Conservation (phyloP, 371 early-diverging fungal species). For the Mortierella sp. region DNA sequence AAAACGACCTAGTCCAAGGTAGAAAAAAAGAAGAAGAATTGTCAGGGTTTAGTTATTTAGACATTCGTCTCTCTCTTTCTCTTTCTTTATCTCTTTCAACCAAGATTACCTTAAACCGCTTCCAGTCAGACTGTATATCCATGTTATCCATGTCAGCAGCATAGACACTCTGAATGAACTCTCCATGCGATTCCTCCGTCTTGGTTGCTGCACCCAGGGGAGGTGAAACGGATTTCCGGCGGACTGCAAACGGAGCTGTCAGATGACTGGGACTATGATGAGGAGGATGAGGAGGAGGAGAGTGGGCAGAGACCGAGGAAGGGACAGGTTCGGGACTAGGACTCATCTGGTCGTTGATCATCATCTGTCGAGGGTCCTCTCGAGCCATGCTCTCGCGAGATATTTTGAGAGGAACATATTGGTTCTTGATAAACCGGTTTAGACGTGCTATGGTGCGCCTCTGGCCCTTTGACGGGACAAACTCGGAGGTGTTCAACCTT, state of each 20-base stretch:
- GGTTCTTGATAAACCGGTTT: slow-evolving; percentile 61
- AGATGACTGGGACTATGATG: slow-evolving; percentile 4
- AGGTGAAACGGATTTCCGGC: slow-evolving; percentile 46
- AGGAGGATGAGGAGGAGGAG: no score
- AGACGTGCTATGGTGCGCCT: slow-evolving; percentile 70
- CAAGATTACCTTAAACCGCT: slow-evolving; percentile 22
- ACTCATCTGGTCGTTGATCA: slow-evolving; percentile 32
- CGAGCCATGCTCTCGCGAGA: slow-evolving; percentile 34
- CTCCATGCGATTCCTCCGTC: slow-evolving; percentile 21
- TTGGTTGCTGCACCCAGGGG: slow-evolving; percentile 25
- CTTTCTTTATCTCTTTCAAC: background rate
- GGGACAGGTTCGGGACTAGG: slow-evolving; percentile 25
- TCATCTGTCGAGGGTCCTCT: slow-evolving; percentile 20
- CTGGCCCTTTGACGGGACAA: slow-evolving; percentile 70
- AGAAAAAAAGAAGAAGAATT: slow-evolving; percentile 2
- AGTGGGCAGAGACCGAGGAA: no score
- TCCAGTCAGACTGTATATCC: slow-evolving; percentile 25
- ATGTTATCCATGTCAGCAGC: slow-evolving; percentile 28
- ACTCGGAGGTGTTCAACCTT: slow-evolving; percentile 60
- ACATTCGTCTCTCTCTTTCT: no score
- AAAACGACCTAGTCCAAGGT: slow-evolving; percentile 57
- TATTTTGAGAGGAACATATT: slow-evolving; percentile 43
- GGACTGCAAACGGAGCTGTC: background rate
- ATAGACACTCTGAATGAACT: slow-evolving; percentile 35
- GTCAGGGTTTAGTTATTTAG: background rate